Evolutionary conservation across 257 asterid genomes (phyloP), one percentile per base, ranked within the genome.

Genomic region (Echites panduratus): DNA sequence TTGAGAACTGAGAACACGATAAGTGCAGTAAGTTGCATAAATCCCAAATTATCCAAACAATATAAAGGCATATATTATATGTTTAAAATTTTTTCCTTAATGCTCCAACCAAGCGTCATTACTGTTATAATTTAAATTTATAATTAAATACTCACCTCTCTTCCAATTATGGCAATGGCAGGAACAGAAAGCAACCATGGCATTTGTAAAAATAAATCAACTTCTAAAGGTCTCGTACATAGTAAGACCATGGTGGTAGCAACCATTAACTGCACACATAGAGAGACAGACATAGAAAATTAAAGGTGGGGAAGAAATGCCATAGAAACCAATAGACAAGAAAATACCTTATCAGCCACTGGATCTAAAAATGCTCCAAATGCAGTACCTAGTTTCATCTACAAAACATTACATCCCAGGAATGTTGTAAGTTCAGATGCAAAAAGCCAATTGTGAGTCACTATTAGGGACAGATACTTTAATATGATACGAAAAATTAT

Each of bases 341-440:
- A 44, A 41, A 53, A 53, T 80, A 95, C 99, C 99, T 95, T 95
- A 80, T 95, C 99, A 74, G 99, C 99, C 71, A 95, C 99, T 43
- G 99, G 99, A 81, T 95, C 99, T 85, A 95, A 86, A 84, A 95
- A 92, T 40, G 99, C 98, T 75, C 99, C 99, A 84, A 95, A 95
- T 10, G 89, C 87, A 79, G 96, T 90, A 62, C 96, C 97, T 83
- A 89, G 81, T 59, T 92, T 92, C 98, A 95, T 89, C 99, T 95
- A 91, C 70, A 70, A 73, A 77, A 75, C 74, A 73, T 78, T 35
- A 74, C 54, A 69, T 69, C 54, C 63, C 44, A 73, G 52, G 63
- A 63, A 66, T 74, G 19, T n/a, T 7, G 24, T 3, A 9, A 61
- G 57, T 32, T 53, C 26, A 75, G 27, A 59, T 9, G 9, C 1